phyloP scores from a whole-genome alignment of 345 rosid species.

The Gossypium sturtianum region DNA sequence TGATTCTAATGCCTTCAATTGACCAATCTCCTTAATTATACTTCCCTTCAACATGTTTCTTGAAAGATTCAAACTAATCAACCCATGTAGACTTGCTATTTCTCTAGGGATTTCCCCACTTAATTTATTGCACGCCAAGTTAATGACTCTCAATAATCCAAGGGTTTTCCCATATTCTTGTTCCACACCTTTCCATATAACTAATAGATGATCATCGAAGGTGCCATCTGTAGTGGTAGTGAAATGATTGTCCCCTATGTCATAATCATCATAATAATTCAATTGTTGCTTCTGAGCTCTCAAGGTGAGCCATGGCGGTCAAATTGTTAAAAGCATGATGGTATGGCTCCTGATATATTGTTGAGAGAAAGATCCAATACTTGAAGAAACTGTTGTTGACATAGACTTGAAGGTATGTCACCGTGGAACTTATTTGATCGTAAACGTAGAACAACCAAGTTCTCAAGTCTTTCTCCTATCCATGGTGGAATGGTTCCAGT shows the following conservation, averaged over 20 bases:
- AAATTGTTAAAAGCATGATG: neutral
- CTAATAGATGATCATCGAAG: neutral
- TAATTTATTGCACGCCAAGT: conserved; percentile 2
- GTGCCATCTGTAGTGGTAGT: rapidly evolving
- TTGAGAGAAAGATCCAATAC: neutral
- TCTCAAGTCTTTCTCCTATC: neutral
- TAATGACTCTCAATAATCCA: neutral
- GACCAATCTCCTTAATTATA: conserved; percentile 11
- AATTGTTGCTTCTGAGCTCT: neutral
- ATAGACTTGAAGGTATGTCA: neutral
- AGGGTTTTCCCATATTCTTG: neutral
- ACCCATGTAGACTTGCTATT: neutral
- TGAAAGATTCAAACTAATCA: conserved; percentile 15
- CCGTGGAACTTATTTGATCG: neutral
- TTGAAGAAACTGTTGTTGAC: neutral
- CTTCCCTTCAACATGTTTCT: conserved; percentile 14
- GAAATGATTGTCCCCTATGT: neutral
- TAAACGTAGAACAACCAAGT: neutral
- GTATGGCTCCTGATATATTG: neutral
- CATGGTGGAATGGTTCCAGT: neutral
- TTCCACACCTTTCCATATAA: neutral
- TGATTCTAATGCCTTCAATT: neutral
- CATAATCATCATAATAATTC: neutral
- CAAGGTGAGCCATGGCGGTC: neutral
- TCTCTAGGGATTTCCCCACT: conserved; percentile 8